Conservation (phyloP, 78 protist genomes). For the Isochrysis galbana region DNA sequence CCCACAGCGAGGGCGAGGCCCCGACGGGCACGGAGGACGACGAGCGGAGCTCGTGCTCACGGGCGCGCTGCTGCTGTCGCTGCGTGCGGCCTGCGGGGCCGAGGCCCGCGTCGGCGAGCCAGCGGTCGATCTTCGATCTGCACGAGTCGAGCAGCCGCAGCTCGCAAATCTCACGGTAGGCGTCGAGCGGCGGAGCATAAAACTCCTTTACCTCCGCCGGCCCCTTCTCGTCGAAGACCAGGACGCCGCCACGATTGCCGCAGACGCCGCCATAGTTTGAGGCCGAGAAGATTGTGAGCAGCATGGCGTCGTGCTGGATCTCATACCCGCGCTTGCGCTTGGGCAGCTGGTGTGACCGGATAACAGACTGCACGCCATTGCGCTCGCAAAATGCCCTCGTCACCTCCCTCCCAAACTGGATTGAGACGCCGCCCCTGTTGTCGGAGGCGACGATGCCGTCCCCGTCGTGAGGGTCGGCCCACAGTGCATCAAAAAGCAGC, state of each 20-base stretch:
- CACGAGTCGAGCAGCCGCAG: neutral
- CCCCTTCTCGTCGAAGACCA: neutral
- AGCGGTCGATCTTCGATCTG: neutral
- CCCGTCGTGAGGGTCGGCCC: slow-evolving; percentile 23
- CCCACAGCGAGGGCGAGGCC: no score
- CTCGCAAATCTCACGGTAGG: neutral
- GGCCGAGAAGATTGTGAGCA: slow-evolving; percentile 21
- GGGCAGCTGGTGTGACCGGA: slow-evolving; percentile 16
- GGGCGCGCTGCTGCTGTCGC: neutral
- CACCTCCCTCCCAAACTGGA: slow-evolving; percentile 34
- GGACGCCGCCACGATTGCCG: slow-evolving; percentile 15
- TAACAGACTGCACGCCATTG: neutral
- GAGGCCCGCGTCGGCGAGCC: neutral
- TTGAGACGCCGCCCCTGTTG: slow-evolving; percentile 30
- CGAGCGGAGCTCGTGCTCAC: no score
- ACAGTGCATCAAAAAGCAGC: slow-evolving; percentile 14
- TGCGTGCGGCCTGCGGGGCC: neutral
- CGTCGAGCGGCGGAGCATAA: slow-evolving; percentile 17
- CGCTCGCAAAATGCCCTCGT: slow-evolving; percentile 1
- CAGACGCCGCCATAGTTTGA: slow-evolving; percentile 31
- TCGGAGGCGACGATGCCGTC: neutral
- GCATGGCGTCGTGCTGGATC: slow-evolving; percentile 1
- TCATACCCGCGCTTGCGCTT: neutral
- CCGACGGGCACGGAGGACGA: no score
- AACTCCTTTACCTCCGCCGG: slow-evolving; percentile 8